Conservation (phyloP, 192 early-diverging fungal genomes). For the Rhizoclosmatium globosum region DNA sequence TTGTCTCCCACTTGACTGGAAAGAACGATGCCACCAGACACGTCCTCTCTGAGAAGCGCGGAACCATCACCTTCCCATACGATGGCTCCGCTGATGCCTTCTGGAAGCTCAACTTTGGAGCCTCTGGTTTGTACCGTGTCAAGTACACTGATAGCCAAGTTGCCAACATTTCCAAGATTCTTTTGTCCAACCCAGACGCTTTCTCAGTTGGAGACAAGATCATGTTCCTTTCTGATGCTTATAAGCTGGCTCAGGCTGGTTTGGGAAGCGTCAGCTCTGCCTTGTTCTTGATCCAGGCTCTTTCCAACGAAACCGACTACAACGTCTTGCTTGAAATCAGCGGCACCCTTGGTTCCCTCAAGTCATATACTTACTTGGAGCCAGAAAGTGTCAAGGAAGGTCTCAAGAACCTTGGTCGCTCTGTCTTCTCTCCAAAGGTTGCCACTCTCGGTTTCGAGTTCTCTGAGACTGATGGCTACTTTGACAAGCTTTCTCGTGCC, state of each 20-base stretch:
- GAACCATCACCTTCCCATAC: slow-evolving; percentile 60
- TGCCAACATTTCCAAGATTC: slow-evolving; percentile 40
- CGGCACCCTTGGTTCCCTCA: slow-evolving; percentile 66
- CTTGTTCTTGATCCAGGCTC: slow-evolving; percentile 78
- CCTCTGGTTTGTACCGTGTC: slow-evolving; percentile 88
- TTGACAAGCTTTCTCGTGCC: slow-evolving; percentile 77
- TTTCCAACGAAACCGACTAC: slow-evolving; percentile 81
- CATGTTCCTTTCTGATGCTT: slow-evolving; percentile 85
- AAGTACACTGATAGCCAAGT: slow-evolving; percentile 53
- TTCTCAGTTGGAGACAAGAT: slow-evolving; percentile 75
- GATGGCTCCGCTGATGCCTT: slow-evolving; percentile 49
- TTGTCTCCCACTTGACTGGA: slow-evolving; percentile 55
- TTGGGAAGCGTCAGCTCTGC: slow-evolving; percentile 75
- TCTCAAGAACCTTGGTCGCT: slow-evolving; percentile 71
- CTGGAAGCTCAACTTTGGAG: slow-evolving; percentile 87
- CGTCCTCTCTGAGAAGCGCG: slow-evolving; percentile 57
- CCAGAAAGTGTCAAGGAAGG: slow-evolving; percentile 65
- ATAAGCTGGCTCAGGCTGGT: slow-evolving; percentile 80
- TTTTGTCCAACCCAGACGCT: slow-evolving; percentile 56
- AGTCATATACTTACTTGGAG: slow-evolving; percentile 74
- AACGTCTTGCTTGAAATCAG: slow-evolving; percentile 74
- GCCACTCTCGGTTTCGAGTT: slow-evolving; percentile 82
- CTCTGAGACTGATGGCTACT: slow-evolving; percentile 73
- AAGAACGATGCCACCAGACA: slow-evolving; percentile 55
- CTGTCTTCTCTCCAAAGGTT: slow-evolving; percentile 79